phyloP scores from a whole-genome alignment of 192 early-diverging fungal species.

The Coemansia sp. region DNA sequence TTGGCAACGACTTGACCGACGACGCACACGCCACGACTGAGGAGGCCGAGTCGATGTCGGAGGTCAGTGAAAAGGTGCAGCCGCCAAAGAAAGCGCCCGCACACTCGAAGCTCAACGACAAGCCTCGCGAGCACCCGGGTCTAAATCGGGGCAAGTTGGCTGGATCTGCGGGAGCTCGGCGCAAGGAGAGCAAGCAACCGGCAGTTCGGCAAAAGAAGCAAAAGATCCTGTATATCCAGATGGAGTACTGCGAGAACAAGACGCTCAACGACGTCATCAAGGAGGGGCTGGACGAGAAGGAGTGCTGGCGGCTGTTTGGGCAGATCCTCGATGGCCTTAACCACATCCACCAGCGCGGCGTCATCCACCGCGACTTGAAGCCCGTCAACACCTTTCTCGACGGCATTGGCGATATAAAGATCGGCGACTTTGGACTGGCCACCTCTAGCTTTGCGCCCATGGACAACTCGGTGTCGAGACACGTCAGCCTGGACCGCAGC shows the following conservation, averaged over 20 bases:
- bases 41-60: neutral
- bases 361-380: constrained; percentile 75
- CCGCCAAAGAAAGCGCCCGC: neutral
- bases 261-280: constrained; percentile 83
- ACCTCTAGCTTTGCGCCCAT: constrained; percentile 56
- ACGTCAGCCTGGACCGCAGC: constrained; percentile 28
- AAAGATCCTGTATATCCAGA: constrained; percentile 87
- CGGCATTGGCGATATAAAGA: constrained; percentile 59
- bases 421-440: constrained; percentile 95
- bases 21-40: constrained; percentile 1
- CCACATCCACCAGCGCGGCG: constrained; percentile 84
- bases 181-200: constrained; percentile 1
- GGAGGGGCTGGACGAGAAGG: constrained; percentile 72
- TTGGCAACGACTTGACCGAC: constrained; percentile 9
- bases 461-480: constrained; percentile 19
- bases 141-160: neutral
- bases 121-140: constrained; percentile 3
- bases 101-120: neutral
- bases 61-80: neutral
- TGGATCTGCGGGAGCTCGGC: neutral
- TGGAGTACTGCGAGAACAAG: constrained; percentile 98
- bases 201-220: neutral
- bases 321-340: constrained; percentile 90
- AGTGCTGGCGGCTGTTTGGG: constrained; percentile 80
- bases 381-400: constrained; percentile 70